Percentiles rank a stretch among this genome's conserved stretches.
These are phyloP conservation scores for Dendrobium chrysotoxum DNA, from an alignment of 106 monocot species.

Conservation along the genomic window DNA sequence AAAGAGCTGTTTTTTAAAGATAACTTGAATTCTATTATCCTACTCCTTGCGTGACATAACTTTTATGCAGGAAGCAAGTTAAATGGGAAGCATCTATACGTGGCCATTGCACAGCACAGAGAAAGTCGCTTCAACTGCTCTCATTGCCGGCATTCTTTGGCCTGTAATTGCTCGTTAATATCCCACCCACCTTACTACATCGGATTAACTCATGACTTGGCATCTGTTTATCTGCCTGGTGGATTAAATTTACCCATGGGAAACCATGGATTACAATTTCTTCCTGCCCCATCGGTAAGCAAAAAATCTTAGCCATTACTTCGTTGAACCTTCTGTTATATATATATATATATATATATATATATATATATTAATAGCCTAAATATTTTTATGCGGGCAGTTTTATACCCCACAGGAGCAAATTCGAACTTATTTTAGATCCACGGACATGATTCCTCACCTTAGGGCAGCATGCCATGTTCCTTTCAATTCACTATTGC, in stretches of 20 bases:
- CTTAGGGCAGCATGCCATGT: background rate
- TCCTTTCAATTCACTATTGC: background rate
- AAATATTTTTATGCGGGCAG: background rate
- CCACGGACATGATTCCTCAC: background rate
- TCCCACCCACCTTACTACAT: no score
- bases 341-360: background rate
- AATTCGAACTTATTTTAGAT: background rate
- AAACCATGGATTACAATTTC: background rate
- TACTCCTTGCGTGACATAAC: background rate
- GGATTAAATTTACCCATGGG: background rate
- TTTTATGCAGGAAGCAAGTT: conserved; percentile 14
- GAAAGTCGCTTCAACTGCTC: conserved; percentile 10
- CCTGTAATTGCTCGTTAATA: background rate
- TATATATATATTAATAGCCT: no score
- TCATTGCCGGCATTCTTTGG: background rate
- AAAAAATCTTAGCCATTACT: background rate
- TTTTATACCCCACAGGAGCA: no score
- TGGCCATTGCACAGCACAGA: conserved; percentile 19
- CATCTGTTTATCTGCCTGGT: no score
- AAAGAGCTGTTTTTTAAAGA: background rate
- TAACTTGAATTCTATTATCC: no score
- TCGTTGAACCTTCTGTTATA: background rate
- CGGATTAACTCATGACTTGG: no score
- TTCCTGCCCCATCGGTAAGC: background rate
- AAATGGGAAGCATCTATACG: conserved; percentile 14